phyloP scores from a whole-genome alignment of 768 basidiomycete species.

The Gymnopilus dilepis region DNA sequence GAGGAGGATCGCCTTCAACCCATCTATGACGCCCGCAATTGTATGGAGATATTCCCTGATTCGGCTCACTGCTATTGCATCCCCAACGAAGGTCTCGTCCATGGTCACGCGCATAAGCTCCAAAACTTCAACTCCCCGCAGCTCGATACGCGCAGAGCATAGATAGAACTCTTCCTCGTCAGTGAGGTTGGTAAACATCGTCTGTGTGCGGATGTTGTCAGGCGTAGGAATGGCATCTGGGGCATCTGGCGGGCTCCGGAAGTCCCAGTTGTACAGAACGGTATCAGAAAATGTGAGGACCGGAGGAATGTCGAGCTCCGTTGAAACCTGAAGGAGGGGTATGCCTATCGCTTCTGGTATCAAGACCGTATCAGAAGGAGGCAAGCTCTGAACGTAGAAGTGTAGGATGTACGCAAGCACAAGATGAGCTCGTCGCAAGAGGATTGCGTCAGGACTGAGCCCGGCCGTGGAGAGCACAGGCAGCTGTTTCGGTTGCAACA shows the following conservation, averaged over 20 bases:
- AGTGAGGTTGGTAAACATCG: constrained; percentile 76
- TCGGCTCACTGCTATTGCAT: constrained; percentile 68
- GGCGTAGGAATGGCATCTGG: constrained; percentile 43
- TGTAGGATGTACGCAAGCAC: constrained; percentile 80
- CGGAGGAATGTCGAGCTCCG: constrained; percentile 81
- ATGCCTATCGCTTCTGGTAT: constrained; percentile 80
- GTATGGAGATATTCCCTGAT: constrained; percentile 67
- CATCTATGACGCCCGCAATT: constrained; percentile 69
- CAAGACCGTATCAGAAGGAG: constrained; percentile 51
- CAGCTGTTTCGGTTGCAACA: constrained; percentile 46
- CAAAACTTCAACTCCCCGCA: constrained; percentile 85
- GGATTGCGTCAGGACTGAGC: constrained; percentile 54
- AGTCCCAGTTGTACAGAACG: constrained; percentile 89
- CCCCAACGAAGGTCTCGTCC: constrained; percentile 89
- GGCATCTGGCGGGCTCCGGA: constrained; percentile 32
- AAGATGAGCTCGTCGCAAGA: constrained; percentile 77
- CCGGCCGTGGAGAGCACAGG: constrained; percentile 52
- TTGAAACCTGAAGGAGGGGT: constrained; percentile 77
- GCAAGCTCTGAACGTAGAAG: constrained; percentile 77
- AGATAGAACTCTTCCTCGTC: constrained; percentile 95
- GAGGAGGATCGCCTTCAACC: constrained; percentile 68
- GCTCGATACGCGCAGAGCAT: constrained; percentile 86
- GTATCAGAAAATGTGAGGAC: constrained; percentile 92
- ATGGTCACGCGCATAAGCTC: constrained; percentile 86
- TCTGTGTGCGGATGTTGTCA: constrained; percentile 69